Percentiles rank a stretch among this genome's conserved stretches.
These are phyloP conservation scores for Neonectria punicea DNA, from an alignment of 2,329 filamentous ascomycete species.

Conservation along the genomic window DNA sequence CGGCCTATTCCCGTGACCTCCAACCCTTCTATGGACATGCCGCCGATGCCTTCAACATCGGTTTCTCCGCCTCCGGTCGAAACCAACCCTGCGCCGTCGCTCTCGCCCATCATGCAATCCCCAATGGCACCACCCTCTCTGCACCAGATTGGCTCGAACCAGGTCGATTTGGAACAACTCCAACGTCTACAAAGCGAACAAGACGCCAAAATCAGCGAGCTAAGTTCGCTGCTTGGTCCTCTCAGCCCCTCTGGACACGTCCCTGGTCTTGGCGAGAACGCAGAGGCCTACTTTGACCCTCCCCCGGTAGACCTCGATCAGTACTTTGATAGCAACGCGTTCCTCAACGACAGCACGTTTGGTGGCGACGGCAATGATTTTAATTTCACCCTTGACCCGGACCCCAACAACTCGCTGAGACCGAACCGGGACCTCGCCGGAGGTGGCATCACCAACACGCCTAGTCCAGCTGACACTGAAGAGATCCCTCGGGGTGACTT, in stretches of 20 bases:
- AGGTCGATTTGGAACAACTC: constrained; percentile 81
- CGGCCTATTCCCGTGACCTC: constrained; percentile 35
- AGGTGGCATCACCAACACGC: constrained; percentile 50
- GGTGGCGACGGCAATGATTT: constrained; percentile 59
- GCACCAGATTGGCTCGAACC: constrained; percentile 73
- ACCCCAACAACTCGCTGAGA: constrained; percentile 48
- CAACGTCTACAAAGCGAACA: constrained; percentile 84
- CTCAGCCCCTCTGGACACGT: constrained; percentile 84
- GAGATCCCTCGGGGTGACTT: constrained; percentile 60
- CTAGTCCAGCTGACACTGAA: constrained; percentile 61
- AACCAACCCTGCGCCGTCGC: constrained; percentile 47
- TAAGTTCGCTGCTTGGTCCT: constrained; percentile 79
- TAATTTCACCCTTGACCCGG: constrained; percentile 60
- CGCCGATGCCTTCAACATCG: constrained; percentile 35
- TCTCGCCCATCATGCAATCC: constrained; percentile 62
- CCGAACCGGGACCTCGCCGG: constrained; percentile 24
- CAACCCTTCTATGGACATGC: constrained; percentile 27
- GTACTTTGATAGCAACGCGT: constrained; percentile 58
- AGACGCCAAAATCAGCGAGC: constrained; percentile 77
- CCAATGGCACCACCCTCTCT: constrained; percentile 62
- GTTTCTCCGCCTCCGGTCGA: constrained; percentile 42
- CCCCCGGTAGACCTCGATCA: constrained; percentile 61
- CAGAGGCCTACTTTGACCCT: constrained; percentile 49
- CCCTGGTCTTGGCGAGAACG: constrained; percentile 69
- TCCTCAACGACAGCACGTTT: constrained; percentile 53